Percentiles rank a stretch among this genome's conserved stretches.
Conservation (phyloP, 1,284 basidiomycete genomes). For the Cryptococcus jaspeensis region DNA sequence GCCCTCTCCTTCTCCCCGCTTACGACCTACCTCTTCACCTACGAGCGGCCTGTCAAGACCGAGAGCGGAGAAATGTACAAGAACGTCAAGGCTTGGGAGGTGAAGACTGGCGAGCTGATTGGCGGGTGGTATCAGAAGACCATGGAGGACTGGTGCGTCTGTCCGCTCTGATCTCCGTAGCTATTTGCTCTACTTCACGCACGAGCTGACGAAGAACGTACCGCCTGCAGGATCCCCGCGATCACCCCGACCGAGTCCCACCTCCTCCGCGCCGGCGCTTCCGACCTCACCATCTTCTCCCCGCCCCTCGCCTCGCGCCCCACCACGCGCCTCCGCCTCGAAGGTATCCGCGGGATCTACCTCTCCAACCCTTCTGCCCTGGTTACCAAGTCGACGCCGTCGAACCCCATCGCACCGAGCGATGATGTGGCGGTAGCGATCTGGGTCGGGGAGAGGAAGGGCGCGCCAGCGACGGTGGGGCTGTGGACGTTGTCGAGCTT, state of each 20-base stretch:
- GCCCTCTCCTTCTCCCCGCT: conserved; percentile 89
- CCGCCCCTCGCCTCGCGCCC: conserved; percentile 40
- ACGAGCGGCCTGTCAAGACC: conserved; percentile 68
- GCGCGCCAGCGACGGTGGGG: conserved; percentile 85
- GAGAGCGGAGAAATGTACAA: conserved; percentile 48
- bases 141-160: conserved; percentile 45
- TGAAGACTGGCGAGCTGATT: conserved; percentile 42
- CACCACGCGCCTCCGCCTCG: conserved; percentile 38
- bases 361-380: conserved; percentile 37
- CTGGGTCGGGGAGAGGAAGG: conserved; percentile 94
- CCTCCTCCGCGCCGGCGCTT: conserved; percentile 63
- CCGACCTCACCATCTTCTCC: conserved; percentile 80
- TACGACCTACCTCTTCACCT: conserved; percentile 88
- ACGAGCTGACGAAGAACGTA: conserved; percentile 1
- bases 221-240: conserved; percentile 64
- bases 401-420: conserved; percentile 32
- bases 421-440: conserved; percentile 63
- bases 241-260: conserved; percentile 89
- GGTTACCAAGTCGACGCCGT: conserved; percentile 29
- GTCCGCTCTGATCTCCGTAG: neutral
- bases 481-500: conserved; percentile 75
- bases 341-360: conserved; percentile 48
- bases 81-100: conserved; percentile 49
- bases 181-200: neutral
- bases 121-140: conserved; percentile 49